These are phyloP conservation scores for Salix viminalis DNA, from an alignment of 345 rosid species.

Conservation along the genomic window DNA sequence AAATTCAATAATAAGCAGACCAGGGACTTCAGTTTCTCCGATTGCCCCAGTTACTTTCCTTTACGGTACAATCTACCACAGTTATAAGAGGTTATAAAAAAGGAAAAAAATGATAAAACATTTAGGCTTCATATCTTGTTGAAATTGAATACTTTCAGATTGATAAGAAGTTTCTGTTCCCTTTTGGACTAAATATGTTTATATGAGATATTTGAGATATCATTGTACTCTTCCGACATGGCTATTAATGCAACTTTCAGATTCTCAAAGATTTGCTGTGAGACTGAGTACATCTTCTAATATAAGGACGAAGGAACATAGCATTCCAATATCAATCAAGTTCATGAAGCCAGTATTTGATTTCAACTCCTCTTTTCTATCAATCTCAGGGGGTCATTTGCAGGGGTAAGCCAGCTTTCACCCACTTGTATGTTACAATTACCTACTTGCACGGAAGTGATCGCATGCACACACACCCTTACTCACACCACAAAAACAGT, in stretches of 20 bases:
- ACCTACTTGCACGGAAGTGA: not conserved
- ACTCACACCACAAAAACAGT: not conserved
- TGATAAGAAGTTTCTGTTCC: not conserved
- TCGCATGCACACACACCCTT: not conserved
- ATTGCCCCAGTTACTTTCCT: slow-evolving; percentile 75
- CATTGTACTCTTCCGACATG: slow-evolving; percentile 5
- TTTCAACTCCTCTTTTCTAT: slow-evolving; percentile 69
- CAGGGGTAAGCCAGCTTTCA: slow-evolving; percentile 52
- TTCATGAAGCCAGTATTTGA: slow-evolving; percentile 81
- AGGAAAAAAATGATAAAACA: not conserved
- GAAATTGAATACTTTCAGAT: not conserved
- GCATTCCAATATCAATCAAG: slow-evolving; percentile 53
- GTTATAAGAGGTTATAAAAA: slow-evolving; percentile 4
- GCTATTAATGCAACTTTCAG: slow-evolving; percentile 37
- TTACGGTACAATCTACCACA: slow-evolving; percentile 43
- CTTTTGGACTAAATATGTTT: not conserved
- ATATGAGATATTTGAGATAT: not conserved
- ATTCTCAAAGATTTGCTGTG: slow-evolving; percentile 76
- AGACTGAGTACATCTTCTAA: slow-evolving; percentile 61
- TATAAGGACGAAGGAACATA: slow-evolving; percentile 59
- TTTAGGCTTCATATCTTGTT: not conserved
- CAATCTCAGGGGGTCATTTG: slow-evolving; percentile 73
- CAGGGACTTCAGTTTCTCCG: slow-evolving; percentile 69
- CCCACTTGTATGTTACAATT: not conserved
- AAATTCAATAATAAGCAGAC: slow-evolving; percentile 54